Evolutionary conservation across 306 rosid species (phyloP).

Genomic region (Rosa chinensis): DNA sequence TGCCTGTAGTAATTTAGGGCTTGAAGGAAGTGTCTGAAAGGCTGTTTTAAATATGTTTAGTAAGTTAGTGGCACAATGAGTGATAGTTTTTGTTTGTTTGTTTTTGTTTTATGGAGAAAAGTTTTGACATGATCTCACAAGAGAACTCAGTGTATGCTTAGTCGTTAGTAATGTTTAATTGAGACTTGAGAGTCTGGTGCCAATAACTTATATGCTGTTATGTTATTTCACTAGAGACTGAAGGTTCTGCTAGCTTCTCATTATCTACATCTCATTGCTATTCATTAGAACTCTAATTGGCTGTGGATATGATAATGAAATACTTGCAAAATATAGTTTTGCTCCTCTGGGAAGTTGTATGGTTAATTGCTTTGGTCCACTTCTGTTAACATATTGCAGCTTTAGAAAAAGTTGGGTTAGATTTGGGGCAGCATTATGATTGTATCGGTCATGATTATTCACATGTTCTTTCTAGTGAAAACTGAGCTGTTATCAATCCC

Average conservation of each 20-base stretch:
- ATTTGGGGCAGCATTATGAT: background rate
- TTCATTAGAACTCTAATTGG: background rate
- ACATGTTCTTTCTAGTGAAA: constrained; percentile 4
- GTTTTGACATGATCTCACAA: background rate
- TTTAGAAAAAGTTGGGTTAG: background rate
- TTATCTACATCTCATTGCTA: background rate
- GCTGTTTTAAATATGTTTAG: background rate
- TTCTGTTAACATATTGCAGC: background rate
- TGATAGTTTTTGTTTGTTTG: background rate
- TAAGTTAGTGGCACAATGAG: background rate
- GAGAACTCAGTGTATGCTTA: background rate
- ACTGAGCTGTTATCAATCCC: background rate
- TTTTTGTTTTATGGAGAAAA: too few relatives aligned
- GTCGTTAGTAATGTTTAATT: background rate
- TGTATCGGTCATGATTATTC: background rate
- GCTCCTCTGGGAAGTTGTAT: background rate
- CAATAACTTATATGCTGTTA: background rate
- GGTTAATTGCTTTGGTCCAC: background rate
- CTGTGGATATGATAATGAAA: background rate
- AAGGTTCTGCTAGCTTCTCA: background rate
- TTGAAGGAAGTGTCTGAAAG: background rate
- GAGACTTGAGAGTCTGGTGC: background rate
- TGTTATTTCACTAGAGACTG: background rate
- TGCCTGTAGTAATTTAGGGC: background rate
- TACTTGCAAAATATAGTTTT: background rate